phyloP scores from a whole-genome alignment of 257 asterid species.

The Nicotiana otophora region DNA sequence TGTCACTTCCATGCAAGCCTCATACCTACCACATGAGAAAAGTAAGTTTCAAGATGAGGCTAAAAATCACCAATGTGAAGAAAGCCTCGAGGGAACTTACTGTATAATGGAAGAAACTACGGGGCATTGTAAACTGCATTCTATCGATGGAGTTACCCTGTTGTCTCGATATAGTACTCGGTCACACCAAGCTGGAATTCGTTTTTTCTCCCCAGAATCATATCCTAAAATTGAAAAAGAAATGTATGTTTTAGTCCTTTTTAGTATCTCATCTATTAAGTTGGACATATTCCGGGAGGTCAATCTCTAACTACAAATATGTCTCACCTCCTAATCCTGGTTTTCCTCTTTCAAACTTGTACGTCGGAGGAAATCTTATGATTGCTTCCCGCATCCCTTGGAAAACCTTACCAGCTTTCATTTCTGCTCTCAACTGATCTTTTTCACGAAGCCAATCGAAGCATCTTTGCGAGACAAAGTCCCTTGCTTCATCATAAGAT shows the following conservation, averaged over 20 bases:
- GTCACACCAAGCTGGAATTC: constrained; percentile 99
- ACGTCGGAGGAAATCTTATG: constrained; percentile 91
- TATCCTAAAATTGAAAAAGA: constrained; percentile 45
- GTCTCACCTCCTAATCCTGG: constrained; percentile 89
- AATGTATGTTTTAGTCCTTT: neutral
- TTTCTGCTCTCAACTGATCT: constrained; percentile 89
- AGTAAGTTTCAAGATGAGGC: neutral
- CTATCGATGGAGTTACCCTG: constrained; percentile 46
- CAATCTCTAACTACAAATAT: neutral
- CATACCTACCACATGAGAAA: constrained; percentile 45
- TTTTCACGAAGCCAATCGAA: constrained; percentile 98
- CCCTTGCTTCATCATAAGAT: constrained; percentile 96
- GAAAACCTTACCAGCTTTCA: constrained; percentile 86
- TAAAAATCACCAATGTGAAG: neutral
- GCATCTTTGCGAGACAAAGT: constrained; percentile 91
- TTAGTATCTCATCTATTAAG: neutral
- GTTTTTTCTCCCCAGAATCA: constrained; percentile 96
- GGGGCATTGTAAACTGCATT: constrained; percentile 88
- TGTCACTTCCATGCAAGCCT: constrained; percentile 89
- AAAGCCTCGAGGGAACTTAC: constrained; percentile 37
- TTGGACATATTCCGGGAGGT: neutral
- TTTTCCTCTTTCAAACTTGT: constrained; percentile 88
- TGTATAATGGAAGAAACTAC: constrained; percentile 71
- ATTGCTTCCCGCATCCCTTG: constrained; percentile 99
- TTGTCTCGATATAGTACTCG: constrained; percentile 80